A percentile compares a stretch with the other conserved stretches of the same genome.
Conservation (phyloP, 805 yeast species). For the Tetrapisispora phaffii region DNA sequence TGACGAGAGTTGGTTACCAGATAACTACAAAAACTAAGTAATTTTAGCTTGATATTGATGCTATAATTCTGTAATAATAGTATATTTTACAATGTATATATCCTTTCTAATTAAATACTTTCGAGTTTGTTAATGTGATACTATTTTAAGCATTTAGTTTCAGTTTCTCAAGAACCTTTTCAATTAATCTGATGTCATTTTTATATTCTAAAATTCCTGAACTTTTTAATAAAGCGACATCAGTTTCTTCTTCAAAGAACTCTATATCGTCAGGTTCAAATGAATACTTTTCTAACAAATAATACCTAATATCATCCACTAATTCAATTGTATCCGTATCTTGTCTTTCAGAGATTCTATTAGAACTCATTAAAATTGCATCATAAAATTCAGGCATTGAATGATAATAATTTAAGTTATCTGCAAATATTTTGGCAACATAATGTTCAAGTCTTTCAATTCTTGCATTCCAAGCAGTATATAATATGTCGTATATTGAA, state of each 20-base stretch:
- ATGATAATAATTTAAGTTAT: conserved; percentile 34
- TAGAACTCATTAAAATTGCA: conserved; percentile 39
- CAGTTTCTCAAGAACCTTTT: conserved; percentile 12
- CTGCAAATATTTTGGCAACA: conserved; percentile 50
- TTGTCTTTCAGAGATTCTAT: conserved; percentile 48
- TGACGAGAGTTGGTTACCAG: conserved; percentile 53
- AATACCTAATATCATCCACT: conserved; percentile 67
- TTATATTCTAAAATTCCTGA: conserved; percentile 18
- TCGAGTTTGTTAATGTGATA: neutral
- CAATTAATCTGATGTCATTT: conserved; percentile 33
- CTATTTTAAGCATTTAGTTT: neutral
- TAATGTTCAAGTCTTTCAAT: conserved; percentile 55
- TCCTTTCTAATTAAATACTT: neutral
- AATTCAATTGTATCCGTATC: conserved; percentile 74
- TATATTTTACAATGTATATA: neutral
- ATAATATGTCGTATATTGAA: conserved; percentile 45
- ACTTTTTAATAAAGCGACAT: conserved; percentile 10
- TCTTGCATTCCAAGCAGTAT: conserved; percentile 59
- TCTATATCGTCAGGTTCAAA: conserved; percentile 24
- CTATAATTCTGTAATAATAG: neutral
- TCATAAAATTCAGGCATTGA: conserved; percentile 32
- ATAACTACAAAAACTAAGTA: conserved; percentile 32
- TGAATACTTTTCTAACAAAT: conserved; percentile 32
- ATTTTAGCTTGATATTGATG: neutral
- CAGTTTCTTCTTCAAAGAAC: conserved; percentile 16